Base-by-base conservation (phyloP, 176 grass and related monocot species). In the Musa beccarii region DNA sequence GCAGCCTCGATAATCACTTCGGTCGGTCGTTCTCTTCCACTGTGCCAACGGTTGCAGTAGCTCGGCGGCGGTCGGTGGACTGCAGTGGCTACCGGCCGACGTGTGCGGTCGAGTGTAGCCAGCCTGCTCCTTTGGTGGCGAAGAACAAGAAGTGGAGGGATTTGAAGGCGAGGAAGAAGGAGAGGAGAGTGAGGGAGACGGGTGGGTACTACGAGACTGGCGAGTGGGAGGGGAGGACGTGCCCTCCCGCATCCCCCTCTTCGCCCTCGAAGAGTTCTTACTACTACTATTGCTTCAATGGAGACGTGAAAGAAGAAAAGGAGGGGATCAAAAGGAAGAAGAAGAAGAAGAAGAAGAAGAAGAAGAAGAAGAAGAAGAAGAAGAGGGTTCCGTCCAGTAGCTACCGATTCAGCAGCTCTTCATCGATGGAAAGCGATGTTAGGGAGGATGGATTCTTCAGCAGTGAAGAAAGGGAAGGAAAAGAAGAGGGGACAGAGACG, bases 401-500 rank as follows among this genome's bases (percentile, higher is more conserved):
- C 2, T 92, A 94, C 76, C 91, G 95, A 13, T 94, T 99, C 83
- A 99, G 75, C 76, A 91, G 72, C 86, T 87, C 88, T 55, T 87
- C 84, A 7, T 84, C 83, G 3, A 74, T 75, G 0, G 78, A 71
- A 15, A 79, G 54, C 66, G 79, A 87, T 6, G 74, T 73, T 49
- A 1, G 19, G 5, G 66, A 49, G 0, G 77, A 85, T 8, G 80
- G 75, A 71, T 85, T 89, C 51, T 92, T 99, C 81, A 89, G 78
- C 80, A 99, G 95, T 59, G 91, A 94, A 63, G 84, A 29, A 20
- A 73, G 76, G 25, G 23, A 66, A 53, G 84, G 67, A 57, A 84
- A 84, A 67, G 77, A 70, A 17, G 90, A 87, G 28, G 78, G 71
- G 7, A 81, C 80, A 12, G 88, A 91, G 73, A 72, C 85, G 2